Conservation (phyloP, 2,329 filamentous ascomycete genomes). For the Aulographum hederae region DNA sequence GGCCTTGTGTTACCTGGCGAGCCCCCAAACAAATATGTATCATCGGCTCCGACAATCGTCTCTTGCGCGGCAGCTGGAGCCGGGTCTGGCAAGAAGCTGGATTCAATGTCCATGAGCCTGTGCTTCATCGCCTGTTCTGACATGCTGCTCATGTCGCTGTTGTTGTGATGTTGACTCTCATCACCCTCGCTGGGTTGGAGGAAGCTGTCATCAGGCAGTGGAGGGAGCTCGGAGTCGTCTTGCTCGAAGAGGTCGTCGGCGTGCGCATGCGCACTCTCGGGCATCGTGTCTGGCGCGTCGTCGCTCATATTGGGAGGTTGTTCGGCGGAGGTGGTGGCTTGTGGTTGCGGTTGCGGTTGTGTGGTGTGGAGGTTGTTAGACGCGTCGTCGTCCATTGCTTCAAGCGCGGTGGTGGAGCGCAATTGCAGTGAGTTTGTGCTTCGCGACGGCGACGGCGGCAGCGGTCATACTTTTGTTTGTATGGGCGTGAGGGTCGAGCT, state of each 20-base stretch:
- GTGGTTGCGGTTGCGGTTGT: neutral
- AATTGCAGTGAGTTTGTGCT: too few species aligned
- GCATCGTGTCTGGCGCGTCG: neutral
- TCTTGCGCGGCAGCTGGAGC: slow-evolving; percentile 19
- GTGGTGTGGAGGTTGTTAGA: neutral
- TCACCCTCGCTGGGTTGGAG: slow-evolving; percentile 14
- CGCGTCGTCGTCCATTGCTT: too few species aligned
- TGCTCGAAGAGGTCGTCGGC: too few species aligned
- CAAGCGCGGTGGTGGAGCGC: too few species aligned
- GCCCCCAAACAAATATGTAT: slow-evolving; percentile 26
- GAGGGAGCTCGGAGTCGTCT: too few species aligned
- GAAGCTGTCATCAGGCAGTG: too few species aligned
- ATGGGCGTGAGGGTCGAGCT: too few species aligned
- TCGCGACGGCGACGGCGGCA: too few species aligned
- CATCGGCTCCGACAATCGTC: slow-evolving; percentile 14
- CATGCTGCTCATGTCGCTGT: slow-evolving; percentile 22
- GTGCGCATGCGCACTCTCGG: too few species aligned
- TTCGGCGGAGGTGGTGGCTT: neutral
- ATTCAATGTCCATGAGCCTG: slow-evolving; percentile 43
- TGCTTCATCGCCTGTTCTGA: slow-evolving; percentile 41
- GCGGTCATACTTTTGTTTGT: too few species aligned
- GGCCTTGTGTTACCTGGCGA: slow-evolving; percentile 1
- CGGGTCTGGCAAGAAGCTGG: slow-evolving; percentile 41
- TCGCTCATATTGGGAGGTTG: neutral
- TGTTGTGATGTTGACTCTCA: slow-evolving; percentile 11